Evolutionary conservation across 345 rosid species (phyloP).

Genomic region (Rhizophora apiculata): DNA sequence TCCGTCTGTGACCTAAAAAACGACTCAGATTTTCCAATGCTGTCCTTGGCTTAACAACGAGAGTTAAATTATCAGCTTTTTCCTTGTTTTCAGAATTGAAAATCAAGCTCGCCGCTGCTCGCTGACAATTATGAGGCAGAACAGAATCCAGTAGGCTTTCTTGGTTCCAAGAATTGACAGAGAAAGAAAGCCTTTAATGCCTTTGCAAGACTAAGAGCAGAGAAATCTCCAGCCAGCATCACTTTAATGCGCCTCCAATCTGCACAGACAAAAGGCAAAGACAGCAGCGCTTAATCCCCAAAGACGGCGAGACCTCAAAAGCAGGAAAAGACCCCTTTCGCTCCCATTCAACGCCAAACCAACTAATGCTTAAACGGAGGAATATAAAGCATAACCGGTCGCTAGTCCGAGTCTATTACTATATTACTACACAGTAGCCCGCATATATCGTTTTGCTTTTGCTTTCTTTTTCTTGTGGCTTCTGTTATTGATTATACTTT

Average conservation of each 20-base stretch:
- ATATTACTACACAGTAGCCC: neutral
- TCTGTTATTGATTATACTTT: neutral
- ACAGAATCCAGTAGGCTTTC: constrained; percentile 12
- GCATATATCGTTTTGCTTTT: neutral
- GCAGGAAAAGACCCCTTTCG: constrained; percentile 20
- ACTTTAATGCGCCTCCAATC: constrained; percentile 27
- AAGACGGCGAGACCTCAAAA: constrained; percentile 33
- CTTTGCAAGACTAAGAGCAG: constrained; percentile 3
- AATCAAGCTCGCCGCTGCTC: neutral
- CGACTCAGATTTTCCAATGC: neutral
- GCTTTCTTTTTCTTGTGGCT: neutral
- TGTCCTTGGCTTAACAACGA: constrained; percentile 12
- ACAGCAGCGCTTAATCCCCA: constrained; percentile 5
- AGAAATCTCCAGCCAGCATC: constrained; percentile 2
- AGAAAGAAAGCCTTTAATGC: constrained; percentile 21
- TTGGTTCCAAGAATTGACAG: constrained; percentile 23
- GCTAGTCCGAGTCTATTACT: too few species aligned
- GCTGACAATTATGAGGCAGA: neutral
- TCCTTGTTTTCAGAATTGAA: constrained; percentile 17
- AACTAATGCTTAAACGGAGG: neutral
- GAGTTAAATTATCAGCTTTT: constrained; percentile 1
- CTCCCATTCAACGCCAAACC: neutral
- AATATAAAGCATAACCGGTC: too few species aligned
- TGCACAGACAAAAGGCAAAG: constrained; percentile 14
- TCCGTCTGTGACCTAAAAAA: constrained; percentile 1